Evolutionary conservation across 2,329 filamentous ascomycete genomes (phyloP), one percentile per base, ranked within the genome.

Genomic region (Fusarium equiseti): DNA sequence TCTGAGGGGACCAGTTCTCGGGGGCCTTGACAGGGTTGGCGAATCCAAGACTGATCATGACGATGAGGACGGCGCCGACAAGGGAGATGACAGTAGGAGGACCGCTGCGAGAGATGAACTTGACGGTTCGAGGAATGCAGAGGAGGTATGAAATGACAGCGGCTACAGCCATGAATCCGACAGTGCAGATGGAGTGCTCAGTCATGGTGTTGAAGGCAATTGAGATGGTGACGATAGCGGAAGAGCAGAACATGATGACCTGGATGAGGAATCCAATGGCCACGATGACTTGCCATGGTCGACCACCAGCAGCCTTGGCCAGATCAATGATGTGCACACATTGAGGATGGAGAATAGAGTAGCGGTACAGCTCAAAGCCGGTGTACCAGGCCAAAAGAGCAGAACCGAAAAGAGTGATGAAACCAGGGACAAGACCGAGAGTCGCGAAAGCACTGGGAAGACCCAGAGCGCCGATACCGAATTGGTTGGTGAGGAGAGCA

Each of bases 301-400:
- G 27, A 2, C 71, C 68, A 22, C 71, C 80, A 83, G 86, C 68
- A 83, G 86, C 70, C 84, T 84, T 74, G 86, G 85, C 84, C 85
- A 91, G 87, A 73, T 92, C 90, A 73, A 89, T 91, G 15, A 91
- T 88, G 78, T 91, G 89, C 68, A 88, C 86, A 63, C 90, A 85
- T 77, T 91, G 87, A 3, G 90, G 90, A 73, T 92, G 88, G 60
- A 53, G 26, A 1, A 53, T 53, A 6, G 50, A 53, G 50, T 42
- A 53, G 9, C 50, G 50, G 5, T 53, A 53, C 24, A 53, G 2
- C 35, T 53, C 50, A 18, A 53, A 53, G 1, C 50, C 50, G 15
- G 50, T 53, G 10, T 53, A 53, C 50, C 50, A 53, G 15, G 50
- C 50, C 18, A 53, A 40, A 10, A 43, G 7, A 0, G 50, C 50